Evolutionary conservation across 2,329 filamentous ascomycete genomes (phyloP).

Genomic region (Diplodia scrobiculata): DNA sequence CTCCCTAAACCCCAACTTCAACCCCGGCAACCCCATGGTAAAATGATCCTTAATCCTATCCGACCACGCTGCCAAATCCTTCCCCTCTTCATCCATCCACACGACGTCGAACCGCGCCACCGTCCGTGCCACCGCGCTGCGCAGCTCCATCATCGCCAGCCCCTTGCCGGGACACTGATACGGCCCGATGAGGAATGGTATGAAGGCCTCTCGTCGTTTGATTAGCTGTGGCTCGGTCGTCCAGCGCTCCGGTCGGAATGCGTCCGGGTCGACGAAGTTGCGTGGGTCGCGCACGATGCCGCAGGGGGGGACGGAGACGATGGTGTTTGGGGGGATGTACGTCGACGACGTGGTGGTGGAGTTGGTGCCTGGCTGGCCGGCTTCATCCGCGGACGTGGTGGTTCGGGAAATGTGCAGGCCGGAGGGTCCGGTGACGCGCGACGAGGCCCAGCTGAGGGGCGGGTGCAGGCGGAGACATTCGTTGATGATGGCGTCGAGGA

Average conservation of each 20-base stretch:
- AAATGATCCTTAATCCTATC: constrained; percentile 36
- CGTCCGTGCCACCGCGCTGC: background rate
- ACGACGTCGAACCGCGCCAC: constrained; percentile 29
- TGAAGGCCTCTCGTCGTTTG: constrained; percentile 4
- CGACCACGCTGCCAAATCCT: constrained; percentile 34
- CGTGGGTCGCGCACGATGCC: constrained; percentile 28
- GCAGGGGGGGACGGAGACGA: constrained; percentile 33
- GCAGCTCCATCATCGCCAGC: constrained; percentile 26
- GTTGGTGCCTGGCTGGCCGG: too few relatives aligned
- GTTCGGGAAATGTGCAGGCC: constrained; percentile 42
- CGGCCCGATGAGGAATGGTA: constrained; percentile 10
- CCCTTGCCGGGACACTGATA: constrained; percentile 20
- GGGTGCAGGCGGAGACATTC: constrained; percentile 50
- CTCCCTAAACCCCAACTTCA: constrained; percentile 6
- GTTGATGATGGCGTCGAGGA: constrained; percentile 48
- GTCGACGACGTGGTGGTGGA: background rate
- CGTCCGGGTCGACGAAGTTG: constrained; percentile 17
- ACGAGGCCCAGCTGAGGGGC: constrained; percentile 44
- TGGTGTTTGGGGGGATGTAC: constrained; percentile 40
- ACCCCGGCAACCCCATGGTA: constrained; percentile 31
- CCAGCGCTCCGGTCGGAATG: constrained; percentile 24
- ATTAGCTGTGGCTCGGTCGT: background rate
- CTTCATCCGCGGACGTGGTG: background rate
- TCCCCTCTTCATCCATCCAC: constrained; percentile 31
- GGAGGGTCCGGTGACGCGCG: constrained; percentile 44